Evolutionary conservation across 148 eudicot species (phyloP).

Genomic region (Cornus florida): DNA sequence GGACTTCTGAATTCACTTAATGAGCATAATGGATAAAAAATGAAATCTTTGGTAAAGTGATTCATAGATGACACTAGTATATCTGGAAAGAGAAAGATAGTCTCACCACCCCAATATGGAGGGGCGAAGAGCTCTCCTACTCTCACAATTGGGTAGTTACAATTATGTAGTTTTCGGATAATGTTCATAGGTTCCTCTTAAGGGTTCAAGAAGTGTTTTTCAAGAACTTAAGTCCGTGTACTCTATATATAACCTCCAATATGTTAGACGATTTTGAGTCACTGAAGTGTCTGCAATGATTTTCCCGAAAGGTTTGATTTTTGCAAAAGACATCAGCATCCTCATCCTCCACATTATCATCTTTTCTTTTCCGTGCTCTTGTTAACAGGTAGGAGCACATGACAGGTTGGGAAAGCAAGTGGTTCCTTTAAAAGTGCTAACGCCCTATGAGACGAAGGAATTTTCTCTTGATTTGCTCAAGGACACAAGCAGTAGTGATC

Average conservation of each 20-base stretch:
- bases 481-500: slow-evolving; percentile 36
- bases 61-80: background rate
- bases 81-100: background rate
- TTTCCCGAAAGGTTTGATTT: background rate
- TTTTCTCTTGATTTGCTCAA: slow-evolving; percentile 71
- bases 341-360: too few species aligned
- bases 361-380: background rate
- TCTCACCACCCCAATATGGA: too few species aligned
- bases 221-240: background rate
- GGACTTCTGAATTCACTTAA: background rate
- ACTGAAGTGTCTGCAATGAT: background rate
- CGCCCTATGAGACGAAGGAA: slow-evolving; percentile 50
- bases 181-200: background rate
- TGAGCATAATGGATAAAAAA: background rate
- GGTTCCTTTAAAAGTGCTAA: slow-evolving; percentile 59
- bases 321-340: too few species aligned
- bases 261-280: background rate
- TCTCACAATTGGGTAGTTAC: too few species aligned
- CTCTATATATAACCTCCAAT: too few species aligned
- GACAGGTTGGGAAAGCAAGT: slow-evolving; percentile 76
- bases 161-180: too few species aligned
- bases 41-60: background rate
- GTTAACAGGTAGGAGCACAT: slow-evolving; percentile 68
- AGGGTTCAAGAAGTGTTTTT: too few species aligned
- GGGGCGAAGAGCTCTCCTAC: too few species aligned